Evolutionary conservation across 2,329 filamentous ascomycete species (phyloP), one percentile per base, ranked within the genome.

Genomic region (Coleophoma cylindrospora): DNA sequence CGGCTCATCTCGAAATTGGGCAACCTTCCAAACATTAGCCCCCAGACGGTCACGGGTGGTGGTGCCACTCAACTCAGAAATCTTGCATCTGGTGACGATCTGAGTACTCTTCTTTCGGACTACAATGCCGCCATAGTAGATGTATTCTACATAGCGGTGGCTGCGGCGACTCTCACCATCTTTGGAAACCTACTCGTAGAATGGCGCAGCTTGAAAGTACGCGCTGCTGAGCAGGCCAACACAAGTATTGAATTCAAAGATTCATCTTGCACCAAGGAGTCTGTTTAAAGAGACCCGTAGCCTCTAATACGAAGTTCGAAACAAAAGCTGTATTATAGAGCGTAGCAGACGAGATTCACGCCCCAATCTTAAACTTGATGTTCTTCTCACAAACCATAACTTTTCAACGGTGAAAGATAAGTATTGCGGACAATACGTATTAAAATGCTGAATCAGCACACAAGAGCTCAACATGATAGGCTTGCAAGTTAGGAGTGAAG

Each of bases 181-280:
- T 54, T 61, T 33, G 57, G 57, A 11, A 54, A 45, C 34, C n/a
- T 60, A 14, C 50, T 57, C 15, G 52, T 61, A 34, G 57, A 61
- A 51, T 61, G 58, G 58, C 52, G 50, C 4, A 61, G 54, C 43
- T 40, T 45, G 45, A 22, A 50, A 33, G 48, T 43, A 13, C 47
- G 47, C 22, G 47, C 47, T 22, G 47, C 27, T 13, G 47, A 49
- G 38, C 47, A 49, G 32, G 41, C 40, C 4, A n/a, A 40, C 6
- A 21, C 36, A 10, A 36, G 10, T 10, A 10, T 22, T 17, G 45
- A 49, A 34, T 3, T 13, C 40, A 43, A 43, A 17, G 40, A 43
- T 14, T 22, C 40, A 19, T 14, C 40, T 7, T 8, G 2, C 6
- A 43, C 40, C 11, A 7, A 43, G 9, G n/a, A 43, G 14, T 19